Evolutionary conservation across 257 asterid species (phyloP), one percentile per base, ranked within the genome.

Genomic region (Vinca minor): DNA sequence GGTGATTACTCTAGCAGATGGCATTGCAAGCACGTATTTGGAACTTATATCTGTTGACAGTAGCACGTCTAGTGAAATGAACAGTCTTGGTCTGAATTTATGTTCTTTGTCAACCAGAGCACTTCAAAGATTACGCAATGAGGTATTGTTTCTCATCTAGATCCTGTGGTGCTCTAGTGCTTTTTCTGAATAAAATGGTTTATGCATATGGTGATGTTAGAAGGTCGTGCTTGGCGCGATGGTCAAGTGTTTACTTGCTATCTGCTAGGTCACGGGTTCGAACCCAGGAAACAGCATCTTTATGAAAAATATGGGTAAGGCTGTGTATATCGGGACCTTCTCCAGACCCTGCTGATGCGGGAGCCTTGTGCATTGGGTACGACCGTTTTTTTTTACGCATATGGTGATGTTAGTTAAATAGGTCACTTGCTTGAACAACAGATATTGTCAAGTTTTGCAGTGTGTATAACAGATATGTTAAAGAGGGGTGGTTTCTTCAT

Each of bases 21-120:
- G 95, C 63, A 77, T 85, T 73, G 95, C 98, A 59, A 80, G 89
- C 84, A 89, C 83, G 87, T 89, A 92, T 70, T 81, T 92, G 83
- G 97, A 92, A 84, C 97, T 92, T 76, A 85, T 92, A 72, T 92
- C 98, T 42, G 91, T 92, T 61, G 98, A 92, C 69, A 76, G 97
- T 78, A 79, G 91, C 84, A 47, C 84, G 65, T 64, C 78, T 64
- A 64, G 64, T 72, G 83, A 81, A 66, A 76, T 77, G 73, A 74
- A 70, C 71, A 48, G 63, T 66, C 74, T 81, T 64, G 85, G 75
- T 59, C 55, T 70, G 68, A 74, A 62, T 67, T 74, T 77, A 62
- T 81, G 85, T 70, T 59, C 77, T 29, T 65, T 81, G 70, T 81
- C 85, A 35, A 81, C 85, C 62, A 73, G 85, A 67, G 71, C 74